phyloP scores from a whole-genome alignment of 2,329 filamentous ascomycete genomes.

The Penicillium aurantiogriseum region DNA sequence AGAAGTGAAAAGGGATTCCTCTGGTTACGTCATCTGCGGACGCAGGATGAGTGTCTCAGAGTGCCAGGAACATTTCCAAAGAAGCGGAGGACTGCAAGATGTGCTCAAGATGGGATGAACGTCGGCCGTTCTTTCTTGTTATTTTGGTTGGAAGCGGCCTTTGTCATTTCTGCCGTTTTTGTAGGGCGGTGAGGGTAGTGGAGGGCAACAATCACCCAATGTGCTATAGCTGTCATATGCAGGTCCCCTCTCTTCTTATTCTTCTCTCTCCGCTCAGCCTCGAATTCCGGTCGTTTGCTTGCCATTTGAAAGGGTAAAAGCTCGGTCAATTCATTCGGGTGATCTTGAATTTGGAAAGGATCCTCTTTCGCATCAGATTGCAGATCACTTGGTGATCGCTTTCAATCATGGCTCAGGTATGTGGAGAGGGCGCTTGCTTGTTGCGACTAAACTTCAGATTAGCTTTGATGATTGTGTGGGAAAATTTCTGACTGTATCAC shows the following conservation, averaged over 20 bases:
- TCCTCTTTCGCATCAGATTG: background rate
- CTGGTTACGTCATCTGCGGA: conserved; percentile 13
- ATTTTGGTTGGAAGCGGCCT: conserved; percentile 21
- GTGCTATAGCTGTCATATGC: conserved; percentile 13
- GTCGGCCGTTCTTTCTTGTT: conserved; percentile 15
- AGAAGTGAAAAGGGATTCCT: conserved; percentile 1
- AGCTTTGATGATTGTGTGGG: background rate
- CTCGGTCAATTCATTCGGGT: background rate
- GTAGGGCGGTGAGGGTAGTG: conserved; percentile 24
- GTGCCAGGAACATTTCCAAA: conserved; percentile 6
- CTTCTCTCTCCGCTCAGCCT: background rate
- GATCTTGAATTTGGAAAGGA: background rate
- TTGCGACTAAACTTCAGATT: background rate
- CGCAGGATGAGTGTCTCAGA: conserved; percentile 10
- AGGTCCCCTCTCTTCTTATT: background rate
- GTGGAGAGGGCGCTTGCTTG: conserved; percentile 1
- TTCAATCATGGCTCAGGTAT: conserved; percentile 30
- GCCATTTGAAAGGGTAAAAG: background rate
- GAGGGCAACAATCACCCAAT: conserved; percentile 23
- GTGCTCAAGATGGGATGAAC: background rate
- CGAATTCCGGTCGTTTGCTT: background rate
- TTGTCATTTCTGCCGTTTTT: conserved; percentile 23
- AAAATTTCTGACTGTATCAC: conserved; percentile 8
- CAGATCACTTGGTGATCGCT: background rate
- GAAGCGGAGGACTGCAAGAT: conserved; percentile 5